These are phyloP conservation scores for Aspergillus intermedius DNA, from an alignment of 2,329 filamentous ascomycete genomes.

Conservation along the genomic window DNA sequence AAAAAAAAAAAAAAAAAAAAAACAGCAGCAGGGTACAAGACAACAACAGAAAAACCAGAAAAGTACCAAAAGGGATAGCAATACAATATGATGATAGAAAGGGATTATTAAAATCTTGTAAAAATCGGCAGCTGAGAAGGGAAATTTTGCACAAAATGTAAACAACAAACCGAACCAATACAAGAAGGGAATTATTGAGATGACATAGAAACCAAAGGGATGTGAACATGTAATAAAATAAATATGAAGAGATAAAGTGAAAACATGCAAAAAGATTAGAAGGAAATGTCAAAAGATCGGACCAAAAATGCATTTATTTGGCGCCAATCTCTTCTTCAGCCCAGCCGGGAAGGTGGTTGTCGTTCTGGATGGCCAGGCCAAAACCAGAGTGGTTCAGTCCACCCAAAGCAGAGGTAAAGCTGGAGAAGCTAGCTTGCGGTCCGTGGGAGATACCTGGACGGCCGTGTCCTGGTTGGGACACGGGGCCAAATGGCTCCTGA, in stretches of 20 bases:
- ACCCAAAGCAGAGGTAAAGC: conserved; percentile 53
- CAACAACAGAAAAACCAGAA: conserved; percentile 16
- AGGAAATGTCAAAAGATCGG: conserved; percentile 10
- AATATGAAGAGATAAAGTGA: conserved; percentile 11
- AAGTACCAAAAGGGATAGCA: conserved; percentile 31
- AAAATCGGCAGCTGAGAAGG: conserved; percentile 18
- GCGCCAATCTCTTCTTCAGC: conserved; percentile 58
- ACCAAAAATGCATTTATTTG: conserved; percentile 33
- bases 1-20: background rate
- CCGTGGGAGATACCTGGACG: conserved; percentile 35
- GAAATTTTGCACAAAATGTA: conserved; percentile 19
- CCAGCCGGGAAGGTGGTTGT: conserved; percentile 55
- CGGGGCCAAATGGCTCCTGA: conserved; percentile 50
- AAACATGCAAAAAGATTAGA: conserved; percentile 3
- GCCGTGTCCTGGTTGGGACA: conserved; percentile 28
- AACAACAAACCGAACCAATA: conserved; percentile 16
- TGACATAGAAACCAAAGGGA: conserved; percentile 12
- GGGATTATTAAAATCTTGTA: conserved; percentile 24
- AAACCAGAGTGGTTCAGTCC: conserved; percentile 53
- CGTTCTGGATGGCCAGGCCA: conserved; percentile 54
- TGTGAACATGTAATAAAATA: conserved; percentile 17
- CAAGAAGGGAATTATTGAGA: conserved; percentile 18
- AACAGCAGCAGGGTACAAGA: background rate
- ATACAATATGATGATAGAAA: conserved; percentile 31
- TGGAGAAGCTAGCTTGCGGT: conserved; percentile 49